Evolutionary conservation across 768 basidiomycete species (phyloP).

Genomic region (Chalciporus piperatus): DNA sequence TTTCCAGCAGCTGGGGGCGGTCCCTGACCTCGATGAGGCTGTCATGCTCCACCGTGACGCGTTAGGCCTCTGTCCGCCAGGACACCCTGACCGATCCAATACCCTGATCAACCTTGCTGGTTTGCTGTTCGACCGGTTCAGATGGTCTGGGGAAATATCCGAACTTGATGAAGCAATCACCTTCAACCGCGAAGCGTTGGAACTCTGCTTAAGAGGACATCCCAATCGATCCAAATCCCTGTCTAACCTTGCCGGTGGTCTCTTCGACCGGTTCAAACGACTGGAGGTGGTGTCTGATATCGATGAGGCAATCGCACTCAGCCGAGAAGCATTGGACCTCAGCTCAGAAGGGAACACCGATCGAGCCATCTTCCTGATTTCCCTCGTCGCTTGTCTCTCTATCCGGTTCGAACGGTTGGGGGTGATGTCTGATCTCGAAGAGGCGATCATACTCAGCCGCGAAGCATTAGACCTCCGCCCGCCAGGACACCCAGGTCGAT

Average conservation of each 20-base stretch:
- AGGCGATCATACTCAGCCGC: not conserved
- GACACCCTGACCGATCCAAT: not conserved
- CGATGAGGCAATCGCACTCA: not conserved
- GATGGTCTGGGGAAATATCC: not conserved
- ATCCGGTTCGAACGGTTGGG: not conserved
- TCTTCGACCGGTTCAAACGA: not conserved
- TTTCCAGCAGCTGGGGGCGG: not conserved
- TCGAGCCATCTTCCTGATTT: not conserved
- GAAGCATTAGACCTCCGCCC: not conserved
- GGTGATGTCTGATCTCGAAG: not conserved
- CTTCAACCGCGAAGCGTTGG: not conserved
- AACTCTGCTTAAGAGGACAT: not conserved
- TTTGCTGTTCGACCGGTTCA: not conserved
- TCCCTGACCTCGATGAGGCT: not conserved
- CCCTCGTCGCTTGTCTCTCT: not conserved
- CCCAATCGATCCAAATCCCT: not conserved
- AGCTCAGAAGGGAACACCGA: not conserved
- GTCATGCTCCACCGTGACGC: not conserved
- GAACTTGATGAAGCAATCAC: not conserved
- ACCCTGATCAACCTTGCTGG: not conserved
- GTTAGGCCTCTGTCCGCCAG: not conserved
- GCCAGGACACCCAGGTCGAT: not conserved
- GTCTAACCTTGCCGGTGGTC: not conserved
- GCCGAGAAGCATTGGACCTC: not conserved
- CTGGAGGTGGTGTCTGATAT: not conserved